These are phyloP conservation scores for Bacterosira constricta DNA, from an alignment of 108 stramenopile genomes.

Conservation along the genomic window DNA sequence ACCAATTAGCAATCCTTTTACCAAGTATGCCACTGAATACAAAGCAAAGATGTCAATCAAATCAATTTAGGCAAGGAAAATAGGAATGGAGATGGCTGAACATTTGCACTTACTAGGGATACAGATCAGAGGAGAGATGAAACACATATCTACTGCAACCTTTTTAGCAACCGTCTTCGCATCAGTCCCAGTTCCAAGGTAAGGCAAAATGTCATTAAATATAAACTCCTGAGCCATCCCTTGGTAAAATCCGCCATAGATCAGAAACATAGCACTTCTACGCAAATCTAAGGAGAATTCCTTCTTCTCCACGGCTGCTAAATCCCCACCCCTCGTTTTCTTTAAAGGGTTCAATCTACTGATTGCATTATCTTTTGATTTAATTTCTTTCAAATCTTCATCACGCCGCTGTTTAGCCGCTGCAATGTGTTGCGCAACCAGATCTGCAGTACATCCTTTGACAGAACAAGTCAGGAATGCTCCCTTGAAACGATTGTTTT, in stretches of 20 bases:
- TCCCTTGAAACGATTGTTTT: conserved; percentile 54
- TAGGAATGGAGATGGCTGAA: too few relatives aligned
- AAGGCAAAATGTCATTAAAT: conserved; percentile 49
- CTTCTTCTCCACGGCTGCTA: conserved; percentile 7
- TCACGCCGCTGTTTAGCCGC: background rate
- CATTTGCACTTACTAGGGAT: too few relatives aligned
- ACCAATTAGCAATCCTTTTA: conserved; percentile 28
- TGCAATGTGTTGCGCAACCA: conserved; percentile 50
- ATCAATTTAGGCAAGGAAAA: too few relatives aligned
- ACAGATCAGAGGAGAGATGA: conserved; percentile 49
- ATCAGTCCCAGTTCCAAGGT: conserved; percentile 31
- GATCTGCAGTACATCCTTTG: conserved; percentile 67
- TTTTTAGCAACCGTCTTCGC: conserved; percentile 21
- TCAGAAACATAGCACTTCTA: conserved; percentile 52
- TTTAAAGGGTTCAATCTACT: too few relatives aligned
- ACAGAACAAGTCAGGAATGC: conserved; percentile 66
- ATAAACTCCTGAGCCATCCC: conserved; percentile 53
- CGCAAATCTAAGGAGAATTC: conserved; percentile 24
- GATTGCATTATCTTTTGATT: background rate
- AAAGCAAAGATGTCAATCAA: too few relatives aligned
- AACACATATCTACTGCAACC: conserved; percentile 50
- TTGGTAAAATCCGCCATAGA: conserved; percentile 68
- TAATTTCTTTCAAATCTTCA: background rate
- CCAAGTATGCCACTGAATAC: conserved; percentile 55
- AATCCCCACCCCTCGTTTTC: background rate